phyloP scores from a whole-genome alignment of 139 green algal genomes.

The Coccomyxa sp. region DNA sequence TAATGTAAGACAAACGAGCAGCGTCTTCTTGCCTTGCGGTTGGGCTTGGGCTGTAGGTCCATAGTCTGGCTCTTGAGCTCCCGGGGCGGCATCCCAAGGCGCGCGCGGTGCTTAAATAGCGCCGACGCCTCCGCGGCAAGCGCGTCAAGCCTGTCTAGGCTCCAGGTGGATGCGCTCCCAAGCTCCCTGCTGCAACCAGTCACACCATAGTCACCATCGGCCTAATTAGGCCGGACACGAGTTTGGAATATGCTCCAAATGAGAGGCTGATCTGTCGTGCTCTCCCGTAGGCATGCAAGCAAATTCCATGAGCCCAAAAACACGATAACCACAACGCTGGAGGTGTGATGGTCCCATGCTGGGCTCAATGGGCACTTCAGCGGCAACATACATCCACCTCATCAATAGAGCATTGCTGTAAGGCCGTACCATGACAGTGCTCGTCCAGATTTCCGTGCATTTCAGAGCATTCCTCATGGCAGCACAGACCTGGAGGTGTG shows the following conservation, averaged over 20 bases:
- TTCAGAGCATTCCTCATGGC: too few relatives aligned
- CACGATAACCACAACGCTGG: neutral
- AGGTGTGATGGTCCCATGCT: neutral
- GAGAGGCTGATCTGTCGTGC: neutral
- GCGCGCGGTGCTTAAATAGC: conserved; percentile 2
- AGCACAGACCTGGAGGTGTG: too few relatives aligned
- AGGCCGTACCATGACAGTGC: too few relatives aligned
- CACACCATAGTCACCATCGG: neutral
- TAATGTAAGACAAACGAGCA: too few relatives aligned
- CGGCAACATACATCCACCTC: too few relatives aligned
- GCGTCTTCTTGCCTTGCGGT: too few relatives aligned
- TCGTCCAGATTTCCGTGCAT: too few relatives aligned
- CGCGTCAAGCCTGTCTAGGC: conserved; percentile 42
- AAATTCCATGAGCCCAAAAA: neutral
- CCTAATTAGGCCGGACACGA: neutral
- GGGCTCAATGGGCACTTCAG: neutral
- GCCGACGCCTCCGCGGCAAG: conserved; percentile 36
- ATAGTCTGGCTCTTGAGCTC: neutral
- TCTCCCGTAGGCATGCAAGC: too few relatives aligned
- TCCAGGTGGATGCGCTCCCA: conserved; percentile 42
- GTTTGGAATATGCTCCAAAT: neutral
- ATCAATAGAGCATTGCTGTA: too few relatives aligned
- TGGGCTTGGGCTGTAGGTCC: neutral
- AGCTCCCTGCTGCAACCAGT: conserved; percentile 2
- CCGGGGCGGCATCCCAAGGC: neutral